Percentiles rank a stretch among this genome's conserved stretches.
Evolutionary conservation across 1,139 yeast genomes (phyloP).

Genomic region (Scheffersomyces illinoinensis): DNA sequence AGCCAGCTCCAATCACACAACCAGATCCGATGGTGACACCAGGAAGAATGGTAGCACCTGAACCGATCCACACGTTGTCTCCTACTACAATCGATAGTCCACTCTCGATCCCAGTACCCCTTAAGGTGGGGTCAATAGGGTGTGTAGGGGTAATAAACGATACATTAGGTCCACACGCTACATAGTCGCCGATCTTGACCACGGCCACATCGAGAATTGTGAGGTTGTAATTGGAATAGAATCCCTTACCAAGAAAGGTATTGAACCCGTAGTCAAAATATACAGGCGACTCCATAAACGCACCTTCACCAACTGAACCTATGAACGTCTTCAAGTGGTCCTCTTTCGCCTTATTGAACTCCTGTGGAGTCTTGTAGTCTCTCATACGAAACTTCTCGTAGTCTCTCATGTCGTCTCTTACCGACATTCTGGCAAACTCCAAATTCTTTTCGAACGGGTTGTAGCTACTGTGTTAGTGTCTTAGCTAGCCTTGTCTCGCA

Average conservation of each 20-base stretch:
- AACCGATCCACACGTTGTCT: not conserved
- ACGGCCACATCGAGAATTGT: not conserved
- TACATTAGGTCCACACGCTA: not conserved
- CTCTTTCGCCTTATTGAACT: not conserved
- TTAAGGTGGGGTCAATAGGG: not conserved
- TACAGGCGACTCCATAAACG: not conserved
- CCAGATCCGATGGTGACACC: not conserved
- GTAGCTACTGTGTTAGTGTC: not conserved
- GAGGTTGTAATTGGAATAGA: not conserved
- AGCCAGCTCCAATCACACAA: not conserved
- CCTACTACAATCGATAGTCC: not conserved
- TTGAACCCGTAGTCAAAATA: not conserved
- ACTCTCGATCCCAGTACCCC: not conserved
- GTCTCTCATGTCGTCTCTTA: not conserved
- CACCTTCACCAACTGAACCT: not conserved
- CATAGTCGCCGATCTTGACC: not conserved
- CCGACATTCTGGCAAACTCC: not conserved
- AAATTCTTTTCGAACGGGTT: not conserved
- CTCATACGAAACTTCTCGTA: not conserved
- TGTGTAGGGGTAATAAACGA: not conserved
- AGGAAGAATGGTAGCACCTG: not conserved
- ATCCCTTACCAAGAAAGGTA: not conserved
- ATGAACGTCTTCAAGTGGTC: not conserved
- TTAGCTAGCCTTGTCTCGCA: not conserved
- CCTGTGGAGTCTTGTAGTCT: conserved; percentile 1